phyloP scores from a whole-genome alignment of 1,284 basidiomycete genomes.

The Cryptococcus sp. region DNA sequence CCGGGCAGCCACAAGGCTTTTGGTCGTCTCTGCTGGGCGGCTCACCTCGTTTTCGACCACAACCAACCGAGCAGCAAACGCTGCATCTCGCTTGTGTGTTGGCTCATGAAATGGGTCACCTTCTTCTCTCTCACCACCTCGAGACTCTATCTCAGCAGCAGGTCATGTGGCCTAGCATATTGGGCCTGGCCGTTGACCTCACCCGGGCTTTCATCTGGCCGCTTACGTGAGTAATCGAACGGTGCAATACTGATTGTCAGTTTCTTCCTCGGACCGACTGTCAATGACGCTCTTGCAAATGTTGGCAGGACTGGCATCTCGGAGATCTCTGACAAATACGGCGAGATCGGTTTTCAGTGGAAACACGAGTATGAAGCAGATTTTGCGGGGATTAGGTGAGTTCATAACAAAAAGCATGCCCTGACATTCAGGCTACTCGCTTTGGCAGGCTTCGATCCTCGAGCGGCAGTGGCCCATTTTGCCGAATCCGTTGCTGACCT shows the following conservation, averaged over 20 bases:
- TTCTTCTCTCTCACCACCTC: constrained; percentile 80
- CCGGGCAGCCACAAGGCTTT: constrained; percentile 10
- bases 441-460: constrained; percentile 77
- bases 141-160: constrained; percentile 78
- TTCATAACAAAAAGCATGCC: constrained; percentile 7
- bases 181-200: constrained; percentile 71
- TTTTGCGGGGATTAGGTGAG: constrained; percentile 71
- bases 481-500: constrained; percentile 28
- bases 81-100: constrained; percentile 77
- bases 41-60: constrained; percentile 23
- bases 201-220: constrained; percentile 74
- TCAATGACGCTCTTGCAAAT: constrained; percentile 81
- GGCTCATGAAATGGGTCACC: constrained; percentile 81
- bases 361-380: constrained; percentile 84
- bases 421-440: constrained; percentile 62
- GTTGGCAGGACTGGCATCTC: constrained; percentile 68
- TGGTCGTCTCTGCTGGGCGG: constrained; percentile 21
- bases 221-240: constrained; percentile 54
- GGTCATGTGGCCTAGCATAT: constrained; percentile 71
- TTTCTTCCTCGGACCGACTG: constrained; percentile 81
- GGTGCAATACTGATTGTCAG: constrained; percentile 12
- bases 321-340: constrained; percentile 62
- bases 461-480: constrained; percentile 42
- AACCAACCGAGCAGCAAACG: constrained; percentile 74
- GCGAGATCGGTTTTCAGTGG: constrained; percentile 57